Conservation (phyloP, 78 protist genomes). For the Guillardia theta region DNA sequence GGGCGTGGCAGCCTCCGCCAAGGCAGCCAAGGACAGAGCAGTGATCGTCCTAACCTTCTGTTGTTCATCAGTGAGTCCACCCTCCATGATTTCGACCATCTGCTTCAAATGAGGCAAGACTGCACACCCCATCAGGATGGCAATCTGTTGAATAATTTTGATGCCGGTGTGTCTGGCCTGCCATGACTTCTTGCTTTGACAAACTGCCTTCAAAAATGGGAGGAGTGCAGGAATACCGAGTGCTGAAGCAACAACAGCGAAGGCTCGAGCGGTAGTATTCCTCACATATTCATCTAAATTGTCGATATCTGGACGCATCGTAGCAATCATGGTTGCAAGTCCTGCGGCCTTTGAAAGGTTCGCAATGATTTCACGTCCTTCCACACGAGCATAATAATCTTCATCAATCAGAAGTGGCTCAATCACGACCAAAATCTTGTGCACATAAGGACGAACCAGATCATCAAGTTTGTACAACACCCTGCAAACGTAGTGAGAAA, state of each 20-base stretch:
- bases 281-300: conserved; percentile 86
- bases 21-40: conserved; percentile 94
- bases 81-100: conserved; percentile 87
- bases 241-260: conserved; percentile 97
- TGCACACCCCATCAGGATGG: conserved; percentile 95
- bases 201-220: conserved; percentile 97
- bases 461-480: conserved; percentile 94
- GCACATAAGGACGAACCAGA: conserved; percentile 92
- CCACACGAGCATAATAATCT: conserved; percentile 88
- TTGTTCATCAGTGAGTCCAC: conserved; percentile 40
- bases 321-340: conserved; percentile 94
- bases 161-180: conserved; percentile 96
- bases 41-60: conserved; percentile 83
- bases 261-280: conserved; percentile 97
- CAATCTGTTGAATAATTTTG: conserved; percentile 95
- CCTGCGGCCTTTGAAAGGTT: conserved; percentile 99
- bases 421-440: conserved; percentile 95
- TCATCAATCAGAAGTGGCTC: conserved; percentile 97
- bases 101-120: conserved; percentile 90
- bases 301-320: conserved; percentile 97
- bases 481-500: background rate
- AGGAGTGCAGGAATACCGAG: conserved; percentile 93
- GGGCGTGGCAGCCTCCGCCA: conserved; percentile 98
- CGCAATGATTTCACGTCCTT: conserved; percentile 96
- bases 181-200: conserved; percentile 90